Evolutionary conservation across 331 rosid species (phyloP), one percentile per base, ranked within the genome.

Genomic region (Prunus yedoensis): DNA sequence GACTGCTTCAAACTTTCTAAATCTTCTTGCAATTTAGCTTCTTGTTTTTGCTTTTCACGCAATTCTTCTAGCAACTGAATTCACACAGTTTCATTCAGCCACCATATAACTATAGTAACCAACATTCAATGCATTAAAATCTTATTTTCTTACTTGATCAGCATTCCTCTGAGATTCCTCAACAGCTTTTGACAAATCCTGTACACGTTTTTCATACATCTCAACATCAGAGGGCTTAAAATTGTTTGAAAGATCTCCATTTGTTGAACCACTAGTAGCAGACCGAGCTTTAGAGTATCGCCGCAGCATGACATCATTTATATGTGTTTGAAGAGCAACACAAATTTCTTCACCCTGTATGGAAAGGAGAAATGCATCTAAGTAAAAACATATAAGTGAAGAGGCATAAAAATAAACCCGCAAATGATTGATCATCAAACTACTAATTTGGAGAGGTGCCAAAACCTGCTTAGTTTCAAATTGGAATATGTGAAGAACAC

Each of bases 301-400:
- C 38, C 96, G 88, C 79, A 94, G 76, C 96, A 94, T 91, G 74
- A 94, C 94, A 51, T 94, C 97, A 72, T 94, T 94, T 86, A 94
- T 94, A 77, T 94, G 98, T 16, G 97, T 94, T 74, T 94, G 98
- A 68, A 94, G 96, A 78, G 97, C 97, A 66, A 90, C 97, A 83
- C 98, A 94, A 76, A 94, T 91, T 91, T 91, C 98, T 85, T 94
- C 98, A 74, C 98, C 98, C 98, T 94, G 72, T 70, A 82, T 50
- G 54, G 59, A 59, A 81, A 59, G 21, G 57, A 68, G 45, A 81
- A 60, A 63, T 77, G 13, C 59, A 61, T 68, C 67, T 30, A 41
- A 54, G 70, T 32, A 51, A 53, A 51, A 76, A 66, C 4, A 8
- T 17, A 13, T 62, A 23, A 28, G 45, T 30, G 76, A 47, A 66